Base-by-base conservation (phyloP, 176 grass and related monocot genomes). In the Avena sativa region DNA sequence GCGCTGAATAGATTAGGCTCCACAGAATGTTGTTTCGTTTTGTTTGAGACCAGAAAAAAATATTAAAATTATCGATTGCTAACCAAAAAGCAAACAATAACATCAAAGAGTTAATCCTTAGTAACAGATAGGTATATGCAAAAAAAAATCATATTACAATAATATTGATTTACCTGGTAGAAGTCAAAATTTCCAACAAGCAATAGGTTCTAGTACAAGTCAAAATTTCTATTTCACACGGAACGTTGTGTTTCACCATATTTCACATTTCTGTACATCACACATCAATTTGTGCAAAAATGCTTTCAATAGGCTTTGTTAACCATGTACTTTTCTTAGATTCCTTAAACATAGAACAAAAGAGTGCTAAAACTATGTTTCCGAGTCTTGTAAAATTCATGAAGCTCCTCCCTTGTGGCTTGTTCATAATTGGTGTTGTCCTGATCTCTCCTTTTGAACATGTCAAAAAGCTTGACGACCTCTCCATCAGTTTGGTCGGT, bases 401-500 rank as follows among this genome's bases (percentile, higher is more conserved):
- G 9, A 13, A 50, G 38, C 12, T 13, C 63, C 86, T 87, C 81
- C 80, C 40, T 55, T 15, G 83, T 53, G 28, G 74, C 53, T 66
- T 86, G 76, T 78, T 40, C 38, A 40, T 40, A 40, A 40, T 40
- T 91, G 66, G 46, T 80, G 44, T 26, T 4, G 25, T n/a, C 12
- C 53, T 73, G 0, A 77, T 90, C 73, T 64, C 67, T 70, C 38
- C 30, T 58, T 77, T 58, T 77, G 30, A 82, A 82, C 11, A 87
- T 83, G 65, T 67, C 77, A 49, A 87, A 94, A 21, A 63, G 77
- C n/a, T 67, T 76, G 74, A 82, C 64, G 2, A 80, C 20, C 15
- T 53, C 62, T 72, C 80, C 84, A 1, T 74, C 65, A 57, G 59
- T 93, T 63, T 89, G 71, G 15, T 26, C 86, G 60, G 60, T 80